Evolutionary conservation across 192 early-diverging fungal genomes (phyloP), one percentile per base, ranked within the genome.

Genomic region (Backusella morwellensis): DNA sequence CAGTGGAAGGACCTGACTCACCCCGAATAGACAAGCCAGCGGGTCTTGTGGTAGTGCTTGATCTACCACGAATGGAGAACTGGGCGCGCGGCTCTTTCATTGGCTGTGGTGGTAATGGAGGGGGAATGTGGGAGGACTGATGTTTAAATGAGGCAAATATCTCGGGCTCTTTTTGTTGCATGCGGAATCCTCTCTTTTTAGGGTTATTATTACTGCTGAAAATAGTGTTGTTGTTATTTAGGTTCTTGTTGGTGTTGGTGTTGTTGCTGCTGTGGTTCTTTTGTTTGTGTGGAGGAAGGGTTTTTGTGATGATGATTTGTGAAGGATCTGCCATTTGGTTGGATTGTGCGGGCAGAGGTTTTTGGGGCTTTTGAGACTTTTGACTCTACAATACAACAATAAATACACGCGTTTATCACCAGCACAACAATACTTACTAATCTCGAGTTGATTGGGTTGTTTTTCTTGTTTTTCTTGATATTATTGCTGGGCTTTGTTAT

Each of bases 1-100:
- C 76, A 40, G 71, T 82, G 8, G 82, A 80, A 40, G 87, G 87
- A 0, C 87, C 87, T 47, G 84, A 81, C 72, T 86, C 87, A 9
- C 87, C 87, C 23, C 82, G 72, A 76, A 88, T 80, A 9, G 80
- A 78, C 8, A 84, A 72, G 29, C 75, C 80, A 47, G 75, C 9
- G 2, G 54, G 50, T 14, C 19, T 41, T 3, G 44, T 6, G 17
- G 2, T 38, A 0, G 38, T 54, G 59, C 8, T 36, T 3, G 69
- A 59, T 63, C 66, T 6, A 38, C 68, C 69, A 29, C 69, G 44
- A 54, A 72, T 70, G 38, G 70, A 77, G 19, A 77, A 50, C 23
- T 35, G 29, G 5, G 67, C 3, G 29, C 34, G 67, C 36, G 34
- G 67, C 2, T 34, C 34, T 68, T 34, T 32, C 29, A 36, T 34